Percentiles rank a stretch among this genome's conserved stretches.
Conservation (phyloP, 768 basidiomycete genomes). For the Mycena albidolilacea region DNA sequence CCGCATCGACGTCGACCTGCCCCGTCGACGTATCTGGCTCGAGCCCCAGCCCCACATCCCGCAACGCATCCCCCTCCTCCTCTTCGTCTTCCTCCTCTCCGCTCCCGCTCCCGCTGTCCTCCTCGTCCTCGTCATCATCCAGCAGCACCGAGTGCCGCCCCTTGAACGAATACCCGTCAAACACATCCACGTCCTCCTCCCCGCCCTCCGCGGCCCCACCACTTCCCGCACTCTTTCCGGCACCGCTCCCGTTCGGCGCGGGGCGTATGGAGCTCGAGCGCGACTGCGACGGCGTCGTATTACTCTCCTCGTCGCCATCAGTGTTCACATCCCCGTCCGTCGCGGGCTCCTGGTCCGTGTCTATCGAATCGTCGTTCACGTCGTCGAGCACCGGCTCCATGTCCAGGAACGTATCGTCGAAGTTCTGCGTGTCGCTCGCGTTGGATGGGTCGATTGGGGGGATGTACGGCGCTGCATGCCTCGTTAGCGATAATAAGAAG, state of each 20-base stretch:
- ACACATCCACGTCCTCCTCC: slow-evolving; percentile 81
- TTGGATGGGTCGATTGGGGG: slow-evolving; percentile 92
- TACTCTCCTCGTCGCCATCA: slow-evolving; percentile 74
- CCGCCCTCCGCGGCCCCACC: slow-evolving; percentile 40
- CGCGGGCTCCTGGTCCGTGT: slow-evolving; percentile 79
- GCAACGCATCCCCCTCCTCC: slow-evolving; percentile 15
- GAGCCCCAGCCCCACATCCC: slow-evolving; percentile 52
- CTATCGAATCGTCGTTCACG: slow-evolving; percentile 71
- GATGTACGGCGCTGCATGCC: slow-evolving; percentile 85
- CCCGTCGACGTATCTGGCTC: slow-evolving; percentile 77
- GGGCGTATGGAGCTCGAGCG: slow-evolving; percentile 80
- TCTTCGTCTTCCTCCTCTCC: slow-evolving; percentile 14
- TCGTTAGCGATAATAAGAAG: slow-evolving; percentile 31
- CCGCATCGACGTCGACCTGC: slow-evolving; percentile 50
- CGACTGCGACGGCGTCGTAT: slow-evolving; percentile 83
- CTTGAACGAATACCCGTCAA: slow-evolving; percentile 96
- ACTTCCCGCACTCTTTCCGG: neutral
- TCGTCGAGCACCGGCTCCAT: slow-evolving; percentile 95
- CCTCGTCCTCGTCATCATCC: slow-evolving; percentile 26
- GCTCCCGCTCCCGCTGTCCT: slow-evolving; percentile 20
- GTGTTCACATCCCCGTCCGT: slow-evolving; percentile 70
- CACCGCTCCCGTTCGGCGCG: slow-evolving; percentile 15
- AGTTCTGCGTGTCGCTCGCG: slow-evolving; percentile 97
- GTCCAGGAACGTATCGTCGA: slow-evolving; percentile 96
- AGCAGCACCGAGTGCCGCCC: slow-evolving; percentile 83